Percentiles rank a stretch among this genome's conserved stretches.
Conservation (phyloP, 768 basidiomycete species). For the Collybia nuda region DNA sequence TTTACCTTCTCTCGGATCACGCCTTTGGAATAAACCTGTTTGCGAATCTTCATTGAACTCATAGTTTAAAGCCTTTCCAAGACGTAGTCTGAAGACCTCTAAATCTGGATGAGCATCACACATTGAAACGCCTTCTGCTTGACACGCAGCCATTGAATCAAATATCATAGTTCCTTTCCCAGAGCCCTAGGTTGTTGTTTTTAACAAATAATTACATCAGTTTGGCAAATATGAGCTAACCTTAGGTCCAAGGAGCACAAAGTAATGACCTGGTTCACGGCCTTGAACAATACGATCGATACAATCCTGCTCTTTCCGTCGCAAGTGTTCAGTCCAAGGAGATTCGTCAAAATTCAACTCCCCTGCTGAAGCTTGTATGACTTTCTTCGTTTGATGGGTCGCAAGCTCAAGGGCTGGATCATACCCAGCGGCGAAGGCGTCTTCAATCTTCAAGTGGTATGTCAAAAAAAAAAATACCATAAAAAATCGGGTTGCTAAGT, state of each 20-base stretch:
- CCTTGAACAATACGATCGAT: slow-evolving; percentile 83
- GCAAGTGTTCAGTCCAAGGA: slow-evolving; percentile 60
- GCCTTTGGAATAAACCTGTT: slow-evolving; percentile 75
- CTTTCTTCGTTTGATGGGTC: slow-evolving; percentile 35
- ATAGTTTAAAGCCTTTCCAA: slow-evolving; percentile 85
- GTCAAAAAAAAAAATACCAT: not conserved
- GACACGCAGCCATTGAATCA: slow-evolving; percentile 72
- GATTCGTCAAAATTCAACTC: slow-evolving; percentile 31
- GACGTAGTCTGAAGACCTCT: slow-evolving; percentile 80
- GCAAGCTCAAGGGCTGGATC: slow-evolving; percentile 81
- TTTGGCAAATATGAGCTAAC: slow-evolving; percentile 30
- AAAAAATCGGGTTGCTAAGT: not conserved
- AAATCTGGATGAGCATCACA: slow-evolving; percentile 86
- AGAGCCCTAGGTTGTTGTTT: slow-evolving; percentile 48
- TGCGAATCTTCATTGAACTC: slow-evolving; percentile 87
- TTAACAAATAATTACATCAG: slow-evolving; percentile 5
- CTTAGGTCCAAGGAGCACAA: slow-evolving; percentile 77
- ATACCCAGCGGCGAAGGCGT: slow-evolving; percentile 77
- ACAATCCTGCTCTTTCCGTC: slow-evolving; percentile 70
- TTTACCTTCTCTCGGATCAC: slow-evolving; percentile 78
- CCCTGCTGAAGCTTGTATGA: slow-evolving; percentile 25
- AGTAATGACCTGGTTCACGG: slow-evolving; percentile 69
- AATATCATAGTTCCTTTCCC: slow-evolving; percentile 85
- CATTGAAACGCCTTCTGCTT: slow-evolving; percentile 71
- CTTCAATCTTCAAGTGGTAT: slow-evolving; percentile 56